Evolutionary conservation across 2,329 filamentous ascomycete species (phyloP).

Genomic region (Neurospora crassa): DNA sequence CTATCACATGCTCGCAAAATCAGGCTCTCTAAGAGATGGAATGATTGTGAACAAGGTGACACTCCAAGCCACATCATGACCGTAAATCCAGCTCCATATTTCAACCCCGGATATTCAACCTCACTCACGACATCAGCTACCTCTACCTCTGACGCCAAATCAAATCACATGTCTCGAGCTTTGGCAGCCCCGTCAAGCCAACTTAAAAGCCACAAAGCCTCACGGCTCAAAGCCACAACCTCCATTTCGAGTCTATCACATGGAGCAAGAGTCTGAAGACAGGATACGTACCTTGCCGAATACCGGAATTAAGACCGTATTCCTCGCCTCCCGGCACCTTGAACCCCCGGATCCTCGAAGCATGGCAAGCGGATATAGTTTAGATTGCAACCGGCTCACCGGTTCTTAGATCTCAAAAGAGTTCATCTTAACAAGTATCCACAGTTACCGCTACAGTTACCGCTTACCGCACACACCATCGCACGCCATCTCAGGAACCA

Average conservation of each 20-base stretch:
- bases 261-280: background rate
- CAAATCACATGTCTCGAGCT: background rate
- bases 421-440: background rate
- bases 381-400: background rate
- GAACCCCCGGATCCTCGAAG: background rate
- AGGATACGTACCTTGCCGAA: background rate
- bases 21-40: background rate
- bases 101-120: background rate
- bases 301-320: background rate
- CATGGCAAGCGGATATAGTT: background rate
- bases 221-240: background rate
- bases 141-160: background rate
- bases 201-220: background rate
- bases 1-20: background rate
- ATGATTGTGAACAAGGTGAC: background rate
- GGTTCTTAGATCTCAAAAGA: background rate
- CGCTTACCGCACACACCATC: background rate
- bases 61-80: background rate
- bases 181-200: background rate
- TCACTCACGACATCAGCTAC: background rate
- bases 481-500: background rate
- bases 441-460: background rate
- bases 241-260: background rate
- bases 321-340: background rate
- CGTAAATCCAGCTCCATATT: background rate